phyloP scores from a whole-genome alignment of 2,329 filamentous ascomycete species.

The Calonectria montana region DNA sequence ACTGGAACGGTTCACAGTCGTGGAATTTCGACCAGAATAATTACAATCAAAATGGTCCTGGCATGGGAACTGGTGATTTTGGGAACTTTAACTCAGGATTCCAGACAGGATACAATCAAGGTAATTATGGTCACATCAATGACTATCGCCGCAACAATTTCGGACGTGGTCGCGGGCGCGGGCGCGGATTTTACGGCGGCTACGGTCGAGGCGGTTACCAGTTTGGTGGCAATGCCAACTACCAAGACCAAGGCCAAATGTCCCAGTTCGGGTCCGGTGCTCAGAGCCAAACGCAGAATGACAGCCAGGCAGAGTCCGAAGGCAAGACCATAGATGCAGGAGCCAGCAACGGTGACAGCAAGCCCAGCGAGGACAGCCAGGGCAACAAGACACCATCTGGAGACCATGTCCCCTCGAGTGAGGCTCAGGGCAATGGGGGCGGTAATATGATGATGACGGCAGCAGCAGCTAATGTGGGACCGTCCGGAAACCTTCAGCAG shows the following conservation, averaged over 20 bases:
- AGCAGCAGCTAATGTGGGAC: conserved; percentile 33
- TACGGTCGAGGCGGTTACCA: conserved; percentile 68
- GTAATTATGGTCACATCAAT: conserved; percentile 87
- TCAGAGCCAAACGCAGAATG: conserved; percentile 36
- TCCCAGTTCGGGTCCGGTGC: conserved; percentile 42
- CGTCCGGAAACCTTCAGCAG: conserved; percentile 27
- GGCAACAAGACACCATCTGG: conserved; percentile 26
- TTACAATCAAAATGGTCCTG: conserved; percentile 87
- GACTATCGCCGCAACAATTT: conserved; percentile 79
- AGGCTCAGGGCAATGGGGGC: conserved; percentile 46
- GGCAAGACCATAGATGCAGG: conserved; percentile 47
- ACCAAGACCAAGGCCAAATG: conserved; percentile 49
- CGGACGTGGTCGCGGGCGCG: conserved; percentile 74
- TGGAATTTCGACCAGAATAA: conserved; percentile 90
- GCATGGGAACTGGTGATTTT: conserved; percentile 84
- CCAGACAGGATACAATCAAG: conserved; percentile 82
- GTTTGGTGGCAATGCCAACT: conserved; percentile 53
- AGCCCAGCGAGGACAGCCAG: conserved; percentile 25
- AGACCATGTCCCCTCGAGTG: conserved; percentile 40
- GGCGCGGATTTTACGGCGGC: conserved; percentile 70
- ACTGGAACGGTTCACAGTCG: conserved; percentile 84
- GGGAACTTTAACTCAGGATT: conserved; percentile 82
- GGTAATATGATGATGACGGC: conserved; percentile 38
- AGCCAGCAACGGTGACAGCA: conserved; percentile 24
- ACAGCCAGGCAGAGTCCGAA: conserved; percentile 39